phyloP scores from a whole-genome alignment of 441 rosid species.

The Pelargonium fulgidum region DNA sequence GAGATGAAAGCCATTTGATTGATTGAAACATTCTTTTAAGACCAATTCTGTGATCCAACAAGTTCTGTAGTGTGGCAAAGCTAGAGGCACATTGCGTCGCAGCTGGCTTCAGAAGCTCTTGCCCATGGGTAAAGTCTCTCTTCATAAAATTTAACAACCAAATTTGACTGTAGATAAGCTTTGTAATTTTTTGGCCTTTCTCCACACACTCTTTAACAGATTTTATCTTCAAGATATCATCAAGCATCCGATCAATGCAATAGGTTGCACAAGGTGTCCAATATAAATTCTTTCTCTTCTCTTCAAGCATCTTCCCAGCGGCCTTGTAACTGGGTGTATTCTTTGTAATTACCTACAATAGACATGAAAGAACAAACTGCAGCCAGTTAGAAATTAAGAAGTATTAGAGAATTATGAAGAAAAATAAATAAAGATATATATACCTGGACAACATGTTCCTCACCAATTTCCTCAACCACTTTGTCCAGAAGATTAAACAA shows the following conservation, averaged over 20 bases:
- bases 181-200: slow-evolving; percentile 70
- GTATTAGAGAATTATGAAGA: background rate
- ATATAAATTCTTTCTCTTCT: slow-evolving; percentile 71
- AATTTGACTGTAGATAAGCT: slow-evolving; percentile 53
- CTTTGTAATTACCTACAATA: slow-evolving; percentile 58
- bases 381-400: background rate
- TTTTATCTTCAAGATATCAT: slow-evolving; percentile 63
- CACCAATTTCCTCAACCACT: slow-evolving; percentile 89
- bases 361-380: slow-evolving; percentile 1
- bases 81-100: slow-evolving; percentile 49
- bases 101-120: slow-evolving; percentile 71
- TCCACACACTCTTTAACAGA: slow-evolving; percentile 65
- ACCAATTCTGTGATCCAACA: slow-evolving; percentile 60
- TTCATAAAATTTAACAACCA: slow-evolving; percentile 71
- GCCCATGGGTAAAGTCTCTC: slow-evolving; percentile 67
- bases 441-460: slow-evolving; percentile 81
- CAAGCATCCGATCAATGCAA: slow-evolving; percentile 67
- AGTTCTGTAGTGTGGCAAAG: slow-evolving; percentile 52
- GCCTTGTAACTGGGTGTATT: slow-evolving; percentile 52
- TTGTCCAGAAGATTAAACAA: slow-evolving; percentile 69
- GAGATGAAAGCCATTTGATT: slow-evolving; percentile 66
- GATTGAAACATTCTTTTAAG: slow-evolving; percentile 79
- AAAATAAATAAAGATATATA: background rate
- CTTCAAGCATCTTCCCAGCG: slow-evolving; percentile 92
- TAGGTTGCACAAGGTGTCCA: slow-evolving; percentile 87